Conservation (phyloP, 371 early-diverging fungal species). For the Umbelopsis sp. region DNA sequence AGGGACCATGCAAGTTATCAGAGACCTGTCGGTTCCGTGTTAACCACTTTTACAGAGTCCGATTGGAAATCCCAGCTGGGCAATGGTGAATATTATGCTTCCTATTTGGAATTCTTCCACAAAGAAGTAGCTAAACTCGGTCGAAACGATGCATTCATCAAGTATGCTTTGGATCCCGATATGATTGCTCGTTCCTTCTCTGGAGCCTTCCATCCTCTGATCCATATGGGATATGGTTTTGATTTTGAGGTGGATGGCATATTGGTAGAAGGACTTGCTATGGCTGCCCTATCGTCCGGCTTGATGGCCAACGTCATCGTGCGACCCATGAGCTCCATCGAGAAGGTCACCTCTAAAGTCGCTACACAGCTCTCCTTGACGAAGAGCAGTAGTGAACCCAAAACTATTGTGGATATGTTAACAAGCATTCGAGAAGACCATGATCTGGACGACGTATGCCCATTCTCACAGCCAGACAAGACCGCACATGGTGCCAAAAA, state of each 20-base stretch:
- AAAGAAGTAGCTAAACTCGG: slow-evolving; percentile 50
- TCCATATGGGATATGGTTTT: slow-evolving; percentile 68
- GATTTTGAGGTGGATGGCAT: slow-evolving; percentile 63
- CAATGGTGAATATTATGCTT: slow-evolving; percentile 48
- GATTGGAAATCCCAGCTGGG: slow-evolving; percentile 48
- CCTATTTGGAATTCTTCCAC: slow-evolving; percentile 51
- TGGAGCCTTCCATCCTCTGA: slow-evolving; percentile 64
- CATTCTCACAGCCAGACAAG: slow-evolving; percentile 26
- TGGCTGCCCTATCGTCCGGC: slow-evolving; percentile 44
- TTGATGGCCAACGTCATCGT: slow-evolving; percentile 23
- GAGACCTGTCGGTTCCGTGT: slow-evolving; percentile 22
- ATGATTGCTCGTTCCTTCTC: slow-evolving; percentile 48
- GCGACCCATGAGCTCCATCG: not conserved
- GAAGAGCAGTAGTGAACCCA: slow-evolving; percentile 19
- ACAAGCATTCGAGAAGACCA: slow-evolving; percentile 35
- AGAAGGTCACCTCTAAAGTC: slow-evolving; percentile 16
- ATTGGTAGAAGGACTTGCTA: slow-evolving; percentile 62
- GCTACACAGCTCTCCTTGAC: slow-evolving; percentile 24
- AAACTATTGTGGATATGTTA: slow-evolving; percentile 33
- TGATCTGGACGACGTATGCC: slow-evolving; percentile 34
- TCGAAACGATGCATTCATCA: slow-evolving; percentile 44
- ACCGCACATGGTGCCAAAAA: slow-evolving; percentile 27
- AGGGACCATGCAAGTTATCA: slow-evolving; percentile 45
- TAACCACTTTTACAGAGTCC: slow-evolving; percentile 27
- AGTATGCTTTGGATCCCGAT: slow-evolving; percentile 51